phyloP scores from a whole-genome alignment of 2,329 filamentous ascomycete species.

The Penicillium sp. region DNA sequence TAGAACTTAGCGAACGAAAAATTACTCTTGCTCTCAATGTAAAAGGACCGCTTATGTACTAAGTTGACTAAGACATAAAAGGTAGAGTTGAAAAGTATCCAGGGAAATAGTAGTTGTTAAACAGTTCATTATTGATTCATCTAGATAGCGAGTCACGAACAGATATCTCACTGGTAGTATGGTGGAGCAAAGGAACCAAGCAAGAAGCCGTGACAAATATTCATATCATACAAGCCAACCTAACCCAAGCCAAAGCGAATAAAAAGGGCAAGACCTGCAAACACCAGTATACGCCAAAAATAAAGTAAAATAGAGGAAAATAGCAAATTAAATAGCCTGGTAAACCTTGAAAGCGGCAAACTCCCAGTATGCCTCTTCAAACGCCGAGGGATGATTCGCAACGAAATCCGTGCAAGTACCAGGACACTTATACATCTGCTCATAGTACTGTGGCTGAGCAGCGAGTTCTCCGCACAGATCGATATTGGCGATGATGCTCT shows the following conservation, averaged over 20 bases:
- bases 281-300: too few relatives aligned
- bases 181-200: background rate
- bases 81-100: too few relatives aligned
- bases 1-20: too few relatives aligned
- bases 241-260: too few relatives aligned
- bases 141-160: too few relatives aligned
- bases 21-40: too few relatives aligned
- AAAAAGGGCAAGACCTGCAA: too few relatives aligned
- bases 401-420: constrained; percentile 63
- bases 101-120: too few relatives aligned
- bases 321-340: constrained; percentile 32
- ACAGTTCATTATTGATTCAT: background rate
- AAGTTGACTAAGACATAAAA: too few relatives aligned
- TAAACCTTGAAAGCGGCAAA: constrained; percentile 67
- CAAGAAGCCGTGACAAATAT: background rate
- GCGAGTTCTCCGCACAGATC: constrained; percentile 65
- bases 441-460: constrained; percentile 38
- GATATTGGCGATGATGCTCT: constrained; percentile 69
- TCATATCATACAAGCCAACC: background rate
- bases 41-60: too few relatives aligned
- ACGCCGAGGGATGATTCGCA: constrained; percentile 60
- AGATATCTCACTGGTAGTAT: too few relatives aligned
- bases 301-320: too few relatives aligned
- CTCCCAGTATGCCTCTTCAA: constrained; percentile 67
- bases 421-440: constrained; percentile 46